Evolutionary conservation across 441 rosid genomes (phyloP), one percentile per base, ranked within the genome.

Genomic region (Kokia cookei): DNA sequence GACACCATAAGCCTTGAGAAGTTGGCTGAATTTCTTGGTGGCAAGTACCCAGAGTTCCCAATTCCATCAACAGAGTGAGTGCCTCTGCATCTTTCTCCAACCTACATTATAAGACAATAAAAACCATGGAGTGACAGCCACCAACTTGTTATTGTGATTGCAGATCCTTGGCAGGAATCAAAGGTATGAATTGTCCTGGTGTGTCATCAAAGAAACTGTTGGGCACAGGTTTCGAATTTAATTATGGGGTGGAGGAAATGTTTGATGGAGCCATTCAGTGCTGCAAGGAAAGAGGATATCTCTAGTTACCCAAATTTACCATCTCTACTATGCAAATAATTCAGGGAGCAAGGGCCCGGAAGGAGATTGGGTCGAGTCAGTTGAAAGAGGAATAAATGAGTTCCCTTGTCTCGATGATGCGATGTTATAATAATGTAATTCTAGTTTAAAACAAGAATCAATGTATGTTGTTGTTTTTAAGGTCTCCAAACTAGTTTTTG

Each of bases 11-110:
- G 84, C 14, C 57, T 78, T 14, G 59, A 64, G 26, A 76, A 84
- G n/a, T 27, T 82, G 69, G 57, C 76, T 7, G 42, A 75, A 66
- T 47, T 72, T 75, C 84, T 85, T 29, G 69, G 81, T 37, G 45
- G 79, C 9, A 80, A 72, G 19, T 80, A 76, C 14, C 81, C 85
- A 0, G 78, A 82, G 13, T 75, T 69, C 26, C 59, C 76, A 5
- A 57, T 81, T 19, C 85, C 90, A 32, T 24, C 83, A 8, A 0
- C 48, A 0, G 78, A 81, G 91, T 87, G 60, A 82, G 85, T 77
- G 47, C 15, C 12, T 57, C 50, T 26, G 50, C 50, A 58, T 11
- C 1, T 24, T 58, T 11, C 8, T 65, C 53, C 17, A 35, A 43
- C 53, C 14, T 48, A 14, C 17, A 5, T 48, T 48, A 14, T 48